Evolutionary conservation across 2,329 filamentous ascomycete genomes (phyloP).

Genomic region (Pestalotiopsis sp.): DNA sequence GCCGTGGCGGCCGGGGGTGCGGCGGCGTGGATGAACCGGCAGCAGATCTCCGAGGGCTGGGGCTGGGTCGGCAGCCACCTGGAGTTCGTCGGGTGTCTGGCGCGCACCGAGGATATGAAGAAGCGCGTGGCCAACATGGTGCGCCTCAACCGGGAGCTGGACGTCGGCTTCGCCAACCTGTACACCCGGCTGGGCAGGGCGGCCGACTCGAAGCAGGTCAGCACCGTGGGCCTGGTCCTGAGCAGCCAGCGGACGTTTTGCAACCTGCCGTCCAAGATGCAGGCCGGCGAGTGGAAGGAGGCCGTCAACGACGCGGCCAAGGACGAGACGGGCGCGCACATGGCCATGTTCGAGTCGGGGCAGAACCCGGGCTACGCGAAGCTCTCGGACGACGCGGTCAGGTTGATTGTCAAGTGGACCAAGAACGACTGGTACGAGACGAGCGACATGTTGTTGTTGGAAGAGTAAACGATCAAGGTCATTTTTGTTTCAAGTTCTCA

Average conservation of each 20-base stretch:
- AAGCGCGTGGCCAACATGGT: constrained; percentile 71
- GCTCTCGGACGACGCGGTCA: constrained; percentile 67
- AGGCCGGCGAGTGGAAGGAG: constrained; percentile 64
- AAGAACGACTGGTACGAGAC: constrained; percentile 68
- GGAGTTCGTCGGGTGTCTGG: constrained; percentile 89
- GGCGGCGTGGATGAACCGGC: constrained; percentile 83
- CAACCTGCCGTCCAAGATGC: constrained; percentile 67
- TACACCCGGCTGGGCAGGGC: constrained; percentile 82
- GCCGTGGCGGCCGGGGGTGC: constrained; percentile 81
- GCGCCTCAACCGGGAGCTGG: constrained; percentile 64
- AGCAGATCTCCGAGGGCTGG: constrained; percentile 76
- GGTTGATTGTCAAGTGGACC: constrained; percentile 67
- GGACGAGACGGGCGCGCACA: constrained; percentile 83
- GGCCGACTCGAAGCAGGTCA: constrained; percentile 56
- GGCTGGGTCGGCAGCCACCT: constrained; percentile 88
- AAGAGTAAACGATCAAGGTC: constrained; percentile 27
- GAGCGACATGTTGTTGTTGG: constrained; percentile 37
- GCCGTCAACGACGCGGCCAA: constrained; percentile 77
- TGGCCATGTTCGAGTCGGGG: constrained; percentile 74
- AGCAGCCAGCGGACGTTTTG: constrained; percentile 85
- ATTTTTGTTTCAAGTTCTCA: neutral
- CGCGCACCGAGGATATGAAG: constrained; percentile 79
- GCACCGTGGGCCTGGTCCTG: constrained; percentile 60
- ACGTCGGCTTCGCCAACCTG: constrained; percentile 80
- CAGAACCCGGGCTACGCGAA: constrained; percentile 74